phyloP scores from a whole-genome alignment of 1,284 basidiomycete species.

The Leccinum angustisporum region DNA sequence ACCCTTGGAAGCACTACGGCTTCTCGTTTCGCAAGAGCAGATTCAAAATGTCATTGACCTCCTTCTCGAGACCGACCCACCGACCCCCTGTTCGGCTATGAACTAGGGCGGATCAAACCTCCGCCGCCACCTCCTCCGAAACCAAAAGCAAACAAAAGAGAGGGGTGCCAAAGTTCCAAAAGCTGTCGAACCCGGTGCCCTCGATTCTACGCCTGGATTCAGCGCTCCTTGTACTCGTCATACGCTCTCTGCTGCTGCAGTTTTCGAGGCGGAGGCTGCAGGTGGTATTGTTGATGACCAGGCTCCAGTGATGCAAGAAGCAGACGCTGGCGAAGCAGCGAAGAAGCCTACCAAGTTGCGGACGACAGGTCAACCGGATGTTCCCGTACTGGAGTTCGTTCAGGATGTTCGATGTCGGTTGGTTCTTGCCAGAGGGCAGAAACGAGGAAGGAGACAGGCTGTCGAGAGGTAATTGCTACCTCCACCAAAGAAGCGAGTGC shows the following conservation, averaged over 20 bases:
- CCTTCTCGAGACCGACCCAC: conserved; percentile 54
- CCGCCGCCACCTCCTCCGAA: conserved; percentile 44
- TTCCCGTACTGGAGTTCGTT: conserved; percentile 70
- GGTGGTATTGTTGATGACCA: conserved; percentile 5
- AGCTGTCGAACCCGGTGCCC: conserved; percentile 35
- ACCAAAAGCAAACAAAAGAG: conserved; percentile 31
- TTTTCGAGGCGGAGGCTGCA: conserved; percentile 41
- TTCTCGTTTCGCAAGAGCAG: conserved; percentile 51
- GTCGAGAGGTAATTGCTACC: conserved; percentile 42
- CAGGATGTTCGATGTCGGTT: conserved; percentile 82
- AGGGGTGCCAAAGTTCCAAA: conserved; percentile 30
- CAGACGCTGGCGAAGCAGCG: conserved; percentile 11
- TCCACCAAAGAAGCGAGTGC: conserved; percentile 50
- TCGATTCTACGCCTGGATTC: conserved; percentile 39
- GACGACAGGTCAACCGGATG: conserved; percentile 35
- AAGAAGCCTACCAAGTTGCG: conserved; percentile 24
- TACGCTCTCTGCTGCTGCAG: conserved; percentile 40
- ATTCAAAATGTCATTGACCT: conserved; percentile 55
- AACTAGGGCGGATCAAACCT: conserved; percentile 61
- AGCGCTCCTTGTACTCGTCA: conserved; percentile 48
- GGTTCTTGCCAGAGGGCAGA: conserved; percentile 82
- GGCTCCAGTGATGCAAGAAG: conserved; percentile 7
- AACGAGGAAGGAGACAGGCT: conserved; percentile 52
- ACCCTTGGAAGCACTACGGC: conserved; percentile 50
- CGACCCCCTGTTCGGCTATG: conserved; percentile 68